Base-by-base conservation (phyloP, 495 filamentous ascomycete species). In the Xylaria castorea region DNA sequence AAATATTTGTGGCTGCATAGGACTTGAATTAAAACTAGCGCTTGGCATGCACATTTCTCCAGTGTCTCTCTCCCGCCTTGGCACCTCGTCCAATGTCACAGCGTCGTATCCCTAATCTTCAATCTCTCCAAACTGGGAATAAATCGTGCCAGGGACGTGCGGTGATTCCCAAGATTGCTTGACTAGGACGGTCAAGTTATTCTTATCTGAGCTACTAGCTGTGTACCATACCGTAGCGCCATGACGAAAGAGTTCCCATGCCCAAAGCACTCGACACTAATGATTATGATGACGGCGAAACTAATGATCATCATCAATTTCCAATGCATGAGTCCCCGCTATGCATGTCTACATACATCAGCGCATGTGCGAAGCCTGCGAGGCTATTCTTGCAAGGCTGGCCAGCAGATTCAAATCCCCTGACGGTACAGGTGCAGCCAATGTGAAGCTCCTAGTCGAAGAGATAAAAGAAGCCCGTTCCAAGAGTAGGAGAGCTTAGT, bases 31-130 rank as follows among this genome's bases (percentile, higher is more conserved):
- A 61, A 71, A 48, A 27, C 44, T 46, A 38, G 69, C 25, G 48
- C 69, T 65, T 71, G 69, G 69, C 69, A 65, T 71, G 69, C 57
- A 48, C 36, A 65, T 30, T 55, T 61, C 66, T 30, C 32, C 48
- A 55, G 50, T 30, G 34, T 68, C 8, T n/a, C 48, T 55, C 48
- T 53, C 66, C 64, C 66, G 66, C 66, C 66, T 68, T 68, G 66
- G 66, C 66, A 44, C 30, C 48, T 44, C 27, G 48, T 42, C 20
- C 66, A 36, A 18, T 42, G 50, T 63, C 46, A 42, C 34, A 71
- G 58, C 68, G 68, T 64, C 44, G 68, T 55, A 63, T 64, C n/a
- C 34, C 46, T 44, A 32, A 46, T 55, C 46, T 40, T 51, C 60
- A 44, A 11, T 53, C 27, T 46, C 60, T 71, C 46, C 69, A 71